These are phyloP conservation scores for Canavalia gladiata DNA, from an alignment of 306 rosid genomes.

Conservation along the genomic window DNA sequence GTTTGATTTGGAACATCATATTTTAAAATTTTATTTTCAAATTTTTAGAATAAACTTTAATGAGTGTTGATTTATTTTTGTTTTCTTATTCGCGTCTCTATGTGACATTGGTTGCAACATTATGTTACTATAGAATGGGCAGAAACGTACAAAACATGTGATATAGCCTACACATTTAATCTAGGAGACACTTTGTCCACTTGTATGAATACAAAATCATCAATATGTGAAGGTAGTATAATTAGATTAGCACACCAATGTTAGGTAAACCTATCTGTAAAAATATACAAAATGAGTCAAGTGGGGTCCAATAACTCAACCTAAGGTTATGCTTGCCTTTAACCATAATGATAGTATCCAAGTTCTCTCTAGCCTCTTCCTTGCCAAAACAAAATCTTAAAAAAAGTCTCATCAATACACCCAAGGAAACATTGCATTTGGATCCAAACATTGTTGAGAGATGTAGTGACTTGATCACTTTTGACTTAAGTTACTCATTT, in stretches of 20 bases:
- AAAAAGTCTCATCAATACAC: conserved; percentile 50
- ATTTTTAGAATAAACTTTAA: too few species aligned
- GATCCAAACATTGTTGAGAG: conserved; percentile 35
- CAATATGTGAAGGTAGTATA: conserved; percentile 41
- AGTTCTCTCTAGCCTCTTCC: conserved; percentile 43
- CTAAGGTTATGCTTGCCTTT: conserved; percentile 51
- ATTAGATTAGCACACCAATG: conserved; percentile 46
- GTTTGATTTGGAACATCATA: too few species aligned
- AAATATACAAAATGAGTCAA: conserved; percentile 44
- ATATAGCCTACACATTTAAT: conserved; percentile 59
- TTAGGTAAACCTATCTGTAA: conserved; percentile 67
- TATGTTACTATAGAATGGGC: conserved; percentile 17
- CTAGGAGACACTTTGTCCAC: conserved; percentile 74
- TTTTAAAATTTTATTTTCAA: too few species aligned
- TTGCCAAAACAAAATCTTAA: conserved; percentile 15
- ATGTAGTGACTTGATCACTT: conserved; percentile 33
- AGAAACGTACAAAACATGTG: conserved; percentile 34
- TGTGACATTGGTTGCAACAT: neutral
- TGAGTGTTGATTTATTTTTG: too few species aligned
- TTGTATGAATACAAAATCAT: conserved; percentile 60
- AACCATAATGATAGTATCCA: conserved; percentile 52
- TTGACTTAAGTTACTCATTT: conserved; percentile 38
- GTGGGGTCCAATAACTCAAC: conserved; percentile 60
- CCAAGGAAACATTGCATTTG: conserved; percentile 50
- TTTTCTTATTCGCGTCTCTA: too few species aligned